Percentiles rank a stretch among this genome's conserved stretches.
phyloP scores from a whole-genome alignment of 225 moss, liverwort and hornwort species.

The Pseudisothecium myosuroides region DNA sequence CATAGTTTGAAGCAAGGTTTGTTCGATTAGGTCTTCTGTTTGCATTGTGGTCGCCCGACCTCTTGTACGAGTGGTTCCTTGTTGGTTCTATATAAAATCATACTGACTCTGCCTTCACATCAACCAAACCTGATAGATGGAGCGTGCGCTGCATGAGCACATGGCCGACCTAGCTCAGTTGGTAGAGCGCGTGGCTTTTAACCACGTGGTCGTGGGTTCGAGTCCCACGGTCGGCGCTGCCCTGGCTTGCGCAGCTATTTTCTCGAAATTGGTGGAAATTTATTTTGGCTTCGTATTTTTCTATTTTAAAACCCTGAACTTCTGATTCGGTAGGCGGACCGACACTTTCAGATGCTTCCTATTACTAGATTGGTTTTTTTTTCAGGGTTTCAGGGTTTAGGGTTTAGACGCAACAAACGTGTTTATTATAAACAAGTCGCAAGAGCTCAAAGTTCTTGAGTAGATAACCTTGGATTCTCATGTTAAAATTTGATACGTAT shows the following conservation, averaged over 20 bases:
- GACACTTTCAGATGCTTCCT: background rate
- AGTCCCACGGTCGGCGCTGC: constrained; percentile 1
- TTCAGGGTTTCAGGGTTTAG: no score
- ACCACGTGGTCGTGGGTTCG: constrained; percentile 12
- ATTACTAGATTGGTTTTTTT: background rate
- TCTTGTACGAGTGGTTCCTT: no score
- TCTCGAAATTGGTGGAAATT: no score
- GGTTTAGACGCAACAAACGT: background rate
- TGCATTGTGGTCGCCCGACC: background rate
- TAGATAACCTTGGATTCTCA: background rate
- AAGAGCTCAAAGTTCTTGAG: background rate
- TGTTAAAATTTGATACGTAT: no score
- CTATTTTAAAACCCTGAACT: background rate
- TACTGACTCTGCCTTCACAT: no score
- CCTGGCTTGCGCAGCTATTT: background rate
- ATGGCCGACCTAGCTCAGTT: background rate
- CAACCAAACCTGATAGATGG: accelerated
- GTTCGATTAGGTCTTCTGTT: background rate
- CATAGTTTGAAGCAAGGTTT: background rate
- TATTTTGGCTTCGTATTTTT: no score
- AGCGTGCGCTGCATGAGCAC: accelerated
- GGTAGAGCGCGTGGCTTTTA: constrained; percentile 10
- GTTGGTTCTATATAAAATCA: accelerated
- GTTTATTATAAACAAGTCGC: background rate
- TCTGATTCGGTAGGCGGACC: background rate